Evolutionary conservation across 352 stramenopile genomes (phyloP).

Genomic region (Phytophthora melonis): DNA sequence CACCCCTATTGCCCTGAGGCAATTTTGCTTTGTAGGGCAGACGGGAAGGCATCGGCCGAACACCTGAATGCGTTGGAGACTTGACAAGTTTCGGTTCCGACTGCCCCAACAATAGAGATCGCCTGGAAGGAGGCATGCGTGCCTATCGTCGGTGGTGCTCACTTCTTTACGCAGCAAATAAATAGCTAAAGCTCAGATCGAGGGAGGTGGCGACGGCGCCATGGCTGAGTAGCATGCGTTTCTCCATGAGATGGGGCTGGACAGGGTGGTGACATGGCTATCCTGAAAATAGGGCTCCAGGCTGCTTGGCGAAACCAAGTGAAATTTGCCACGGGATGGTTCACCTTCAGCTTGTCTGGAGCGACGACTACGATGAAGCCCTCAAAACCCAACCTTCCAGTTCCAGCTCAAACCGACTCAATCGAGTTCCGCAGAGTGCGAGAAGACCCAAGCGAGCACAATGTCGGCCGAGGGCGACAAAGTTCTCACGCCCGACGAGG

Average conservation of each 20-base stretch:
- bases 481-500: constrained; percentile 21
- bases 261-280: background rate
- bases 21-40: no score
- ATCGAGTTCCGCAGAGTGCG: background rate
- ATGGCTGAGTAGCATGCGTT: constrained; percentile 9
- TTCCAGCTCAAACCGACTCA: constrained; percentile 11
- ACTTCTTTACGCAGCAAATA: constrained; percentile 29
- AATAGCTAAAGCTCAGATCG: constrained; percentile 21
- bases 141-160: constrained; percentile 2
- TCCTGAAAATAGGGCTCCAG: constrained; percentile 27
- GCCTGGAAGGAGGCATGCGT: constrained; percentile 10
- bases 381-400: constrained; percentile 24
- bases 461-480: constrained; percentile 25
- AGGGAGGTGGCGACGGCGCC: background rate
- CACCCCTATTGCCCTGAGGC: no score
- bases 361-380: constrained; percentile 6
- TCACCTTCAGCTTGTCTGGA: background rate
- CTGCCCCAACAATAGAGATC: constrained; percentile 30
- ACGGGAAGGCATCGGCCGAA: background rate
- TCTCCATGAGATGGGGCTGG: constrained; percentile 8
- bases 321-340: constrained; percentile 28
- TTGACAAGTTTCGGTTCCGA: background rate
- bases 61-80: background rate
- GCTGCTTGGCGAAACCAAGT: background rate
- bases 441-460: background rate